Conservation (phyloP, 2,329 filamentous ascomycete species). For the Magnaporthiopsis incrustans region DNA sequence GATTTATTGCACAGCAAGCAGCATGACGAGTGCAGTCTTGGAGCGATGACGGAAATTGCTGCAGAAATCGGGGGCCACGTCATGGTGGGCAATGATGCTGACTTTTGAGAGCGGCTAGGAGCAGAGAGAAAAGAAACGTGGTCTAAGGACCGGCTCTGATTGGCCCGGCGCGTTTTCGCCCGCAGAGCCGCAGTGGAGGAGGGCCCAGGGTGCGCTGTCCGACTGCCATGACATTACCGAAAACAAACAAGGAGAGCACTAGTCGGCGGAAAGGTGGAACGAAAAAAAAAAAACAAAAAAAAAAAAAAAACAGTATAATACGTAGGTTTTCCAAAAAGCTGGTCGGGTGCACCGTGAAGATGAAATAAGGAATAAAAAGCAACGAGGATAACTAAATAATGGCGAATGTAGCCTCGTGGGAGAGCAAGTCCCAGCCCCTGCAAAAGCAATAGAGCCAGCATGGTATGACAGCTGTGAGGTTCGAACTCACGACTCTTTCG, state of each 20-base stretch:
- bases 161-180: background rate
- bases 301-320: no score
- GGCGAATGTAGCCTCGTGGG: no score
- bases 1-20: no score
- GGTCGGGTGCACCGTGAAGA: no score
- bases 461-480: conserved; percentile 7
- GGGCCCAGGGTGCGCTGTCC: no score
- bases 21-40: background rate
- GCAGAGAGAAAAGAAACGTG: background rate
- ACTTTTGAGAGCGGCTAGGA: background rate
- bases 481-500: conserved; percentile 9
- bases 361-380: no score
- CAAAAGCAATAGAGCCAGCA: background rate
- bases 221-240: background rate
- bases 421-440: no score
- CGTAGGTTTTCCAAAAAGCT: no score
- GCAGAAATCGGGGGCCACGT: background rate
- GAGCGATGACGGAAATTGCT: background rate
- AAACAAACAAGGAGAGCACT: no score
- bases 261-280: no score
- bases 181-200: background rate
- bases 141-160: background rate
- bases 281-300: no score
- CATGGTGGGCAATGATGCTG: background rate
- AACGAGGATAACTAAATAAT: no score